Evolutionary conservation across 495 filamentous ascomycete genomes (phyloP), one percentile per base, ranked within the genome.

Genomic region (Daldinia childiae): DNA sequence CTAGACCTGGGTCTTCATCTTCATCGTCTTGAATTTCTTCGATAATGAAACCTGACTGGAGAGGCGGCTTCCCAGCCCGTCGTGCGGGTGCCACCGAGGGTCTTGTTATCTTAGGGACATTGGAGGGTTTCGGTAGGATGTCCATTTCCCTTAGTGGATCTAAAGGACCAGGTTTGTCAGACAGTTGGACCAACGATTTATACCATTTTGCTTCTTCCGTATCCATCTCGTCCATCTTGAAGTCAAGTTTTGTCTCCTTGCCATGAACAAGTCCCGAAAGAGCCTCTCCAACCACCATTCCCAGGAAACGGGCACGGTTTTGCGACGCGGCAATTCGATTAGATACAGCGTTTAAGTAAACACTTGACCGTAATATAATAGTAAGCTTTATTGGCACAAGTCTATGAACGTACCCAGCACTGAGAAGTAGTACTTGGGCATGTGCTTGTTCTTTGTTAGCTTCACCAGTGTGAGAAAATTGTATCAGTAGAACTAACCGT

Each of bases 281-380:
- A 0, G 89, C 87, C 55, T 91, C 93, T 2, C 92, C 95, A 50
- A 97, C 88, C 5, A 92, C 82, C 92, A 99, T 97, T 0, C 95
- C 96, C 4, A 99, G 84, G 62, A 94, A 92, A 4, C 95, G 87
- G 58, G 92, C 90, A 62, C 89, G 85, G 14, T 83, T 82, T 52
- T 94, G 93, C 21, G 92, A 88, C 27, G 92, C 85, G 11, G 87
- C 87, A n/a, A 99, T 82, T 43, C 94, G 88, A 73, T 97, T 98
- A 0, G 95, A 97, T 29, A 98, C 87, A 29, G 88, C 86, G 68
- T 87, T 92, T 6, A 95, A 82, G 78, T 93, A 95, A 1, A 80
- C 60, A 29, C 91, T 87, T 14, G 93, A 93, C 34, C 89, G 88
- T 64, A 92, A 85, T 29, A 93, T 78, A 32, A 89, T 80, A 3